Percentiles rank a stretch among this genome's conserved stretches.
Conservation (phyloP, 495 filamentous ascomycete genomes). For the Extremus antarcticus region DNA sequence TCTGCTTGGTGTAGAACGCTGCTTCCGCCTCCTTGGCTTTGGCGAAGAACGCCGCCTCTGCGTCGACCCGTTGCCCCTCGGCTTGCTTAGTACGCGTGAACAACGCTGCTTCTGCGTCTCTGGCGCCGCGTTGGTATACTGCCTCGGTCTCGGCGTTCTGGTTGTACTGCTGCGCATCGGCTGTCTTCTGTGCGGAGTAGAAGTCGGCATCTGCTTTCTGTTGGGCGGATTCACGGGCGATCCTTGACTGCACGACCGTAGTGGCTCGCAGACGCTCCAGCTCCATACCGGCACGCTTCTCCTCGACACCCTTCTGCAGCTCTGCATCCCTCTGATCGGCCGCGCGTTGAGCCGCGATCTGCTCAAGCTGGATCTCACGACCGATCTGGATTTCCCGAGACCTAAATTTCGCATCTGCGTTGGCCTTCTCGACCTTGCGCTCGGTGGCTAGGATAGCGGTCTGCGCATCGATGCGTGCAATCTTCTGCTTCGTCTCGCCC, state of each 20-base stretch:
- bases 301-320: constrained; percentile 60
- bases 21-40: constrained; percentile 29
- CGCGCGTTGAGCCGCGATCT: constrained; percentile 57
- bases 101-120: constrained; percentile 23
- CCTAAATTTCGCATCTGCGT: constrained; percentile 61
- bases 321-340: constrained; percentile 66
- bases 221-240: constrained; percentile 58
- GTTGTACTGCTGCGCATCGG: constrained; percentile 53
- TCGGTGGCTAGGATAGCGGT: constrained; percentile 75
- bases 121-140: constrained; percentile 18
- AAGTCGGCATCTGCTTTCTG: constrained; percentile 60
- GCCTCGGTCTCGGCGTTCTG: constrained; percentile 30
- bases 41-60: constrained; percentile 30
- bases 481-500: constrained; percentile 66
- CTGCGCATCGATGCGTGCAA: constrained; percentile 70
- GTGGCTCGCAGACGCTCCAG: constrained; percentile 63
- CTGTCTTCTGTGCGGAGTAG: constrained; percentile 54
- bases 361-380: constrained; percentile 58
- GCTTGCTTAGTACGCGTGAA: constrained; percentile 37
- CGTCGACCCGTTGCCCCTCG: constrained; percentile 18
- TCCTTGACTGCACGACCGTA: constrained; percentile 68
- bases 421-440: constrained; percentile 66
- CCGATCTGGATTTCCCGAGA: constrained; percentile 60
- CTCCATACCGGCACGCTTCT: constrained; percentile 65
- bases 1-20: constrained; percentile 21